Percentiles rank a stretch among this genome's conserved stretches.
Evolutionary conservation across 352 stramenopile genomes (phyloP).

Genomic region (Hyaloperonospora brassicae): DNA sequence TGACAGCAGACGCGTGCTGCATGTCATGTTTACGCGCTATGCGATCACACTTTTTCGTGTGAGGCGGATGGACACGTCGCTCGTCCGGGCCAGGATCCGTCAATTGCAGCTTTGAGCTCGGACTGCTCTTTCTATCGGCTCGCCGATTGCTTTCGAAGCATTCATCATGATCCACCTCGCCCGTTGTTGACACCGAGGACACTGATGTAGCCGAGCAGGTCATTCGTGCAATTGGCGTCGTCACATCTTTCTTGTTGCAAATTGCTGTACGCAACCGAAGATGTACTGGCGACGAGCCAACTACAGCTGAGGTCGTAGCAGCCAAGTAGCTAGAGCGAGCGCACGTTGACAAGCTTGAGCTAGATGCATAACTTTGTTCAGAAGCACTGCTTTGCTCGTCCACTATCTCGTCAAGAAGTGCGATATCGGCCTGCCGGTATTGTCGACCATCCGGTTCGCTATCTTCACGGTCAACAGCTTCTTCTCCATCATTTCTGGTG

Average conservation of each 20-base stretch:
- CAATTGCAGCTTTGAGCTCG: constrained; percentile 9
- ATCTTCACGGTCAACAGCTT: neutral
- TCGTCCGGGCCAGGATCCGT: constrained; percentile 14
- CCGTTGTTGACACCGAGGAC: constrained; percentile 15
- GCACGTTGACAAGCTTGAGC: constrained; percentile 42
- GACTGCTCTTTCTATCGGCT: constrained; percentile 2
- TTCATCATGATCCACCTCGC: constrained; percentile 5
- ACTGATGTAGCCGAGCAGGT: constrained; percentile 24
- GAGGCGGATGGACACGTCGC: constrained; percentile 1
- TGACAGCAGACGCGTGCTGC: neutral
- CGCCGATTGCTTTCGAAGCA: neutral
- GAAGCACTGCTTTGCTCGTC: constrained; percentile 13
- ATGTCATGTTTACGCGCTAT: neutral
- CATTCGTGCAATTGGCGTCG: constrained; percentile 29
- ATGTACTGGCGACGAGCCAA: constrained; percentile 37
- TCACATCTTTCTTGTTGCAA: constrained; percentile 32
- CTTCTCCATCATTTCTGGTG: constrained; percentile 3
- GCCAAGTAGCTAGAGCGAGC: constrained; percentile 39
- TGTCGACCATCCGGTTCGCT: constrained; percentile 1
- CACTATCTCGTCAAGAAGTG: constrained; percentile 6
- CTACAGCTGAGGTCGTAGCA: constrained; percentile 37
- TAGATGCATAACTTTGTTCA: constrained; percentile 30
- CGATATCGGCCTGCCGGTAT: neutral
- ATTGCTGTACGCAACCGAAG: constrained; percentile 33
- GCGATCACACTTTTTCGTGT: neutral